Evolutionary conservation across 75 land plant genomes (phyloP), one percentile per base, ranked within the genome.

Genomic region (Ceratopteris richardii): DNA sequence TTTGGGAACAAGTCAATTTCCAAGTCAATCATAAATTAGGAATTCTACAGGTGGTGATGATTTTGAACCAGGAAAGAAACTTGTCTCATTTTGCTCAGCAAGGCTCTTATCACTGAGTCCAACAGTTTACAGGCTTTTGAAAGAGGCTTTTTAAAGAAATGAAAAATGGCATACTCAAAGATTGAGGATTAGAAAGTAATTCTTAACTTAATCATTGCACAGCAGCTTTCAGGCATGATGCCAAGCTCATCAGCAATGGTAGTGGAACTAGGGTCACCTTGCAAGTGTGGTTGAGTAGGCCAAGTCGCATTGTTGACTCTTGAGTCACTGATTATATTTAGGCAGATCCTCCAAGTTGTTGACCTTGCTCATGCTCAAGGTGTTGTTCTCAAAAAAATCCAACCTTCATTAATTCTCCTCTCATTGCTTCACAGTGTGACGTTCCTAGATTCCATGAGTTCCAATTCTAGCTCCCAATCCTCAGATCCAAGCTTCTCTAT

Each of bases 381-480:
- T 30, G 47, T 70, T 41, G 29, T 37, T 12, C 59, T 82, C 33
- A 71, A 54, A 31, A 62, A 74, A 13, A 56, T 86, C 24, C 18
- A 73, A 3, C 86, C 90, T 48, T 82, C 90, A 20, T 71, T 39
- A 67, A 80, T 86, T 57, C 33, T 55, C 29, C 1, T 82, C 11
- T 74, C 66, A 29, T 62, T 69, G 19, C 66, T 72, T 33, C 66
- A 77, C 53, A 30, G 64, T 41, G 69, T 86, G 29, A 62, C 56
- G 44, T 86, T 76, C 57, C 5, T 64, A 48, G 86, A 83, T n/a
- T 44, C 66, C 26, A 51, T 31, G 23, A 44, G 40, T 33, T 37
- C 64, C 47, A 46, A 17, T 4, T 46, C 48, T 17, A 46, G 48
- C 17, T 46, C 48, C 3, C 14, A 17, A 2, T 46, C 48, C 5